Conservation (phyloP, 169 alveolate genomes). For the Plasmodium gonderi region DNA sequence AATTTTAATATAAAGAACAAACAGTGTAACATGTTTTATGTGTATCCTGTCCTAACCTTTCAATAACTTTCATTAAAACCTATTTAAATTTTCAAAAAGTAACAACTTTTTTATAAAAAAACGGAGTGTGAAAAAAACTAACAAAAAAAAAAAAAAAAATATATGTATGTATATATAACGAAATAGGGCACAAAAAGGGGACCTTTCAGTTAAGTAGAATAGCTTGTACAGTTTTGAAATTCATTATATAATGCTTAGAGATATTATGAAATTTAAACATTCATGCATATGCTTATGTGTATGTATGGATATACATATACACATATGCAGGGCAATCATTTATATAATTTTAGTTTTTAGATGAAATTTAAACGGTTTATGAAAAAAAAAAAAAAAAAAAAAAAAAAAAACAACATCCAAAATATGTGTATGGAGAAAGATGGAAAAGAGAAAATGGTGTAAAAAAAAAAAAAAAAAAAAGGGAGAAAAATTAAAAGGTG, state of each 20-base stretch:
- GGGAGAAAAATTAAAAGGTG: constrained; percentile 1
- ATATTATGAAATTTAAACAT: neutral
- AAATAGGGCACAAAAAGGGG: neutral
- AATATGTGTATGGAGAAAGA: neutral
- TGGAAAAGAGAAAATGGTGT: neutral
- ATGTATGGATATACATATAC: neutral
- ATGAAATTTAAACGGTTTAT: neutral
- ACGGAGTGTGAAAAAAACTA: neutral
- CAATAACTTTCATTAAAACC: neutral
- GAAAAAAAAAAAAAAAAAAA: neutral
- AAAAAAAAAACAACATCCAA: neutral
- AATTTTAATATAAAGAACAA: constrained; percentile 1
- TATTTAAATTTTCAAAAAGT: neutral
- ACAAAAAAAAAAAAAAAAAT: constrained; percentile 1
- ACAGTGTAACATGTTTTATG: neutral
- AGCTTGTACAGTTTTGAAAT: neutral
- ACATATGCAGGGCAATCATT: neutral
- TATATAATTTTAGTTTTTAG: neutral
- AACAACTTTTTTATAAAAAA: no score
- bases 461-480: neutral
- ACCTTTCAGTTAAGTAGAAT: neutral
- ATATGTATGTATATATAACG: neutral
- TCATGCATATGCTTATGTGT: neutral
- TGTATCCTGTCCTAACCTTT: neutral
- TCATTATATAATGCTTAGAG: neutral